Conservation (phyloP, 23 red algal genomes). For the Gracilaria gracilis region DNA sequence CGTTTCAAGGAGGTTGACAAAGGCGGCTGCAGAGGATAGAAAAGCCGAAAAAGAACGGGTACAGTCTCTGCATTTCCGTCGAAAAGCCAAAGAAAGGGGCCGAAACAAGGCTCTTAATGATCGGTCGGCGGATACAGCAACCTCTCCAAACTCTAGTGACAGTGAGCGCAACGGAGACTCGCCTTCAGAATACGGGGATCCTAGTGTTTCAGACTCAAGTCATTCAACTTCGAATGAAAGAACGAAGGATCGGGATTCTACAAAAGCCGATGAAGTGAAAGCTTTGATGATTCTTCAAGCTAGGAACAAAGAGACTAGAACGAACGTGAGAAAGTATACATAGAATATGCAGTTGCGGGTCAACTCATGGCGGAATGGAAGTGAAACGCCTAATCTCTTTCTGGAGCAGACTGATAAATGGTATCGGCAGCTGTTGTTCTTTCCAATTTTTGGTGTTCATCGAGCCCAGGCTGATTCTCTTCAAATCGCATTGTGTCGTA, state of each 20-base stretch:
- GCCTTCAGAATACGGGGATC: background rate
- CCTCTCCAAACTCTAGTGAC: background rate
- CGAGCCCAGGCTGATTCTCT: background rate
- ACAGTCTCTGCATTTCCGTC: constrained; percentile 47
- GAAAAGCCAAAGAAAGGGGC: constrained; percentile 50
- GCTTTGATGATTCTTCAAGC: constrained; percentile 17
- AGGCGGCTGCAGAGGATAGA: constrained; percentile 63
- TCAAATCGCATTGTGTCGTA: background rate
- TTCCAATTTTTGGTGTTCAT: background rate
- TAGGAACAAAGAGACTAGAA: background rate
- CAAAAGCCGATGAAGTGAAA: constrained; percentile 18
- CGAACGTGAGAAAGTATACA: background rate
- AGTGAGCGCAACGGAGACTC: background rate
- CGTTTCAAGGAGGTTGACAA: constrained; percentile 45
- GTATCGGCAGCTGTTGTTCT: background rate
- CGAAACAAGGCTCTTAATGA: constrained; percentile 23
- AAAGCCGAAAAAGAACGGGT: constrained; percentile 70
- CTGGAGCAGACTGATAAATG: constrained; percentile 5
- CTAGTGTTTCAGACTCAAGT: background rate
- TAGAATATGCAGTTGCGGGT: background rate
- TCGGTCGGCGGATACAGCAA: background rate
- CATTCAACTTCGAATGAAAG: too few species aligned
- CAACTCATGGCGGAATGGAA: background rate
- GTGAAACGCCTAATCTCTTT: background rate
- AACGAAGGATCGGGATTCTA: background rate